These are phyloP conservation scores for Yamadazyma jaroonii DNA, from an alignment of 1,139 yeast genomes.

Conservation along the genomic window DNA sequence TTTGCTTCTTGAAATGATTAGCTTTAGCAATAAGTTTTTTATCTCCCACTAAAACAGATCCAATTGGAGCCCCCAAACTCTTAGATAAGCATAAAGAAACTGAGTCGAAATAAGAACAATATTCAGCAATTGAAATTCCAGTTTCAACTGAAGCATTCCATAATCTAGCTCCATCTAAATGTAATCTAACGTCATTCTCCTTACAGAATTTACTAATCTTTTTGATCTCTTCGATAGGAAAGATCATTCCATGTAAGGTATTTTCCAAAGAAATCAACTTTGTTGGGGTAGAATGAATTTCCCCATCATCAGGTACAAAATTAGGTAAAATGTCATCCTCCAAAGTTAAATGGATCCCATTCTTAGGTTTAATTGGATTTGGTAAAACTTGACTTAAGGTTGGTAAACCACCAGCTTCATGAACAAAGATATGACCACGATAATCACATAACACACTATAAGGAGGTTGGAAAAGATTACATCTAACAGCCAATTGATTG, in stretches of 20 bases:
- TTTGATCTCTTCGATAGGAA: slow-evolving; percentile 77
- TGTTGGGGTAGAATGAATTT: slow-evolving; percentile 88
- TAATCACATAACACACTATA: slow-evolving; percentile 80
- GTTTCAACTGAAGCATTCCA: slow-evolving; percentile 87
- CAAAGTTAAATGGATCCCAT: slow-evolving; percentile 72
- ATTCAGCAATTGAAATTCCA: slow-evolving; percentile 66
- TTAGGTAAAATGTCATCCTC: slow-evolving; percentile 65
- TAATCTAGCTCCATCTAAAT: slow-evolving; percentile 93
- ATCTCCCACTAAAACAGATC: slow-evolving; percentile 80
- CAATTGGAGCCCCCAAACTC: slow-evolving; percentile 93
- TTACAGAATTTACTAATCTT: slow-evolving; percentile 72
- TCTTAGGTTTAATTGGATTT: slow-evolving; percentile 72
- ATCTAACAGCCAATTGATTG: slow-evolving; percentile 81
- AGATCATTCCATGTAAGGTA: slow-evolving; percentile 79
- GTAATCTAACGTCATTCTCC: slow-evolving; percentile 61
- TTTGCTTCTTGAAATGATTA: slow-evolving; percentile 86
- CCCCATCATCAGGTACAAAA: slow-evolving; percentile 74
- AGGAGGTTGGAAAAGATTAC: slow-evolving; percentile 83
- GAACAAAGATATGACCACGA: slow-evolving; percentile 77
- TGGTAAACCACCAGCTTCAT: slow-evolving; percentile 92
- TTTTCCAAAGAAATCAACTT: slow-evolving; percentile 82
- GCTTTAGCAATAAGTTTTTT: slow-evolving; percentile 63
- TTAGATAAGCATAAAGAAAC: slow-evolving; percentile 88
- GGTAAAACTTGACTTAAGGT: slow-evolving; percentile 92
- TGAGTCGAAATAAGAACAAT: slow-evolving; percentile 79